phyloP scores from a whole-genome alignment of 2,329 filamentous ascomycete species.

The Verticillium klebahnii region DNA sequence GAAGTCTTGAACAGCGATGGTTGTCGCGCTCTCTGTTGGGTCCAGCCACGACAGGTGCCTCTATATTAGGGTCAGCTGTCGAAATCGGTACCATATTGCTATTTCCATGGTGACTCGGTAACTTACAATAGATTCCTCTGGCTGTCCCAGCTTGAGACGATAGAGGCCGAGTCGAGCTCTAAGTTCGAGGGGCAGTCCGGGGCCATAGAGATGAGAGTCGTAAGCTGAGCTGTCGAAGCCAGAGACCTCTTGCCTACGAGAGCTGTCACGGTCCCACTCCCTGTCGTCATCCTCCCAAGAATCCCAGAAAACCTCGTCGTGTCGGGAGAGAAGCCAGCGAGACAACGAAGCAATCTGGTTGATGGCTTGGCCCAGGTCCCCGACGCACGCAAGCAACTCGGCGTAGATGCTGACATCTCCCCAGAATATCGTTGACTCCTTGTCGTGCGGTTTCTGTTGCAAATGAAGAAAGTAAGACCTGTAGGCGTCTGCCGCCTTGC shows the following conservation, averaged over 20 bases:
- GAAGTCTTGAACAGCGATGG: conserved; percentile 43
- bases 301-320: conserved; percentile 75
- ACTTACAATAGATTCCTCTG: conserved; percentile 70
- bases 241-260: conserved; percentile 58
- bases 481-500: conserved; percentile 44
- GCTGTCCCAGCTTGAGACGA: conserved; percentile 65
- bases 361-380: conserved; percentile 62
- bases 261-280: conserved; percentile 78
- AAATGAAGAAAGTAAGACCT: conserved; percentile 37
- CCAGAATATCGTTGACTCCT: conserved; percentile 42
- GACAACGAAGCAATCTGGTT: conserved; percentile 65
- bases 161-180: conserved; percentile 80
- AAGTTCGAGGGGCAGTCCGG: conserved; percentile 73
- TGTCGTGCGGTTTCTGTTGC: conserved; percentile 14
- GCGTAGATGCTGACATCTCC: conserved; percentile 85
- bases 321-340: conserved; percentile 77
- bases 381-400: conserved; percentile 67
- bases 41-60: conserved; percentile 67
- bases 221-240: conserved; percentile 55
- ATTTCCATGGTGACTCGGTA: not conserved
- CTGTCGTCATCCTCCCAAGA: conserved; percentile 67
- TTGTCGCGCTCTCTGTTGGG: conserved; percentile 30
- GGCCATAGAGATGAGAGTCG: conserved; percentile 59
- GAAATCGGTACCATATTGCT: not conserved
- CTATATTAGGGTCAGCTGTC: conserved; percentile 28